Evolutionary conservation across 495 filamentous ascomycete species (phyloP).

Genomic region (Podospora appendiculata): DNA sequence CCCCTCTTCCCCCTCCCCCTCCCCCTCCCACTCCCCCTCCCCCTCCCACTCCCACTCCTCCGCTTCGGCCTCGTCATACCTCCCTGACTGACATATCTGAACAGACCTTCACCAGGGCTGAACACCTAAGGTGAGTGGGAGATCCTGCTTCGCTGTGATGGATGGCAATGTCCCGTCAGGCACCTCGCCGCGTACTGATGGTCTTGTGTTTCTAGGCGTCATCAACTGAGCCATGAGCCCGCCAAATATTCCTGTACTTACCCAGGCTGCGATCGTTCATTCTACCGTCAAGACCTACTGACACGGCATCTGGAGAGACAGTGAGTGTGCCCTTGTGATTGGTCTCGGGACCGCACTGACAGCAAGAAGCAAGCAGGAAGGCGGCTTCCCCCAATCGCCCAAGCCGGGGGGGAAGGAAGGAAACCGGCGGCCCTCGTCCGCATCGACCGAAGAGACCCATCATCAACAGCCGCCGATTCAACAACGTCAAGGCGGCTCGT

Average conservation of each 20-base stretch:
- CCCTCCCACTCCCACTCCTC: conserved; percentile 5
- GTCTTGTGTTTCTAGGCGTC: conserved; percentile 49
- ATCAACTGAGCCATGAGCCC: conserved; percentile 78
- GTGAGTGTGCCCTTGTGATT: conserved; percentile 39
- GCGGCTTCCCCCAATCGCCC: conserved; percentile 18
- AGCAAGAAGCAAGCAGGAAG: conserved; percentile 28
- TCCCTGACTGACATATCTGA: conserved; percentile 8
- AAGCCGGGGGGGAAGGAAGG: conserved; percentile 1
- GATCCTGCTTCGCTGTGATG: not conserved
- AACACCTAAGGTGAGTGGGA: conserved; percentile 65
- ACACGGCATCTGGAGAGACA: conserved; percentile 75
- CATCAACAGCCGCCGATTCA: not conserved
- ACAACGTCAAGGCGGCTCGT: not conserved
- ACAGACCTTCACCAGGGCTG: conserved; percentile 75
- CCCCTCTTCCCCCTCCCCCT: not conserved
- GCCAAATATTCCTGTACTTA: conserved; percentile 60
- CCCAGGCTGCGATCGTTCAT: conserved; percentile 53
- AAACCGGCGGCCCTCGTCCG: conserved; percentile 10
- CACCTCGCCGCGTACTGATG: conserved; percentile 6
- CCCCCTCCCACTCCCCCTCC: not conserved
- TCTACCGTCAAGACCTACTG: conserved; percentile 69
- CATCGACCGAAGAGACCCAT: not conserved
- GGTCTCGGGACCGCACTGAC: too few species aligned
- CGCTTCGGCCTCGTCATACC: not conserved
- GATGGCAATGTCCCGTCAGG: not conserved